Percentiles rank a stretch among this genome's conserved stretches.
phyloP scores from a whole-genome alignment of 495 filamentous ascomycete species.

The Xylaria intraflava region DNA sequence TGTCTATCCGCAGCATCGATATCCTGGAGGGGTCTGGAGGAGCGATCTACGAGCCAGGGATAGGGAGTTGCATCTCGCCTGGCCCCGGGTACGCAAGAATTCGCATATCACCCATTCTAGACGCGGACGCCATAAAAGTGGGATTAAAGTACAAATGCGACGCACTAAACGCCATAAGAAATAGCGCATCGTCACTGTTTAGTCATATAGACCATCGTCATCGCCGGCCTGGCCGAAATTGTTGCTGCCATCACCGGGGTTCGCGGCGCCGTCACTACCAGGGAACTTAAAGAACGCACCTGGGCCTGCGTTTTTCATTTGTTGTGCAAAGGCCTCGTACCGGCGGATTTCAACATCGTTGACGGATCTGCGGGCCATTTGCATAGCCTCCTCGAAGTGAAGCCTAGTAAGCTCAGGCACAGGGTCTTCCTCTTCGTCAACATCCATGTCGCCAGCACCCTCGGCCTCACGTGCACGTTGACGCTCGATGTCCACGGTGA shows the following conservation, averaged over 20 bases:
- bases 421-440: conserved; percentile 83
- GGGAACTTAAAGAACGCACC: conserved; percentile 98
- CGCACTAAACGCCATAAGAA: not conserved
- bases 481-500: conserved; percentile 79
- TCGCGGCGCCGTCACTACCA: conserved; percentile 44
- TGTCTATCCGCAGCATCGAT: conserved; percentile 5
- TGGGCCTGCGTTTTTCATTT: conserved; percentile 94
- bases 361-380: conserved; percentile 83
- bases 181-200: conserved; percentile 14
- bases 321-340: conserved; percentile 97
- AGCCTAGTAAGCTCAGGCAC: conserved; percentile 94
- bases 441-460: conserved; percentile 73
- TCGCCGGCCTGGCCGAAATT: conserved; percentile 74
- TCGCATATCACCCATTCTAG: conserved; percentile 12
- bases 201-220: conserved; percentile 79
- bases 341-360: conserved; percentile 93
- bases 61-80: not conserved
- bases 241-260: conserved; percentile 34
- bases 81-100: not conserved
- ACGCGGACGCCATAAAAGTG: conserved; percentile 9
- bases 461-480: conserved; percentile 80
- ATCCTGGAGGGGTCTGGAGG: not conserved
- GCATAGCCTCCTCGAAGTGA: conserved; percentile 99
- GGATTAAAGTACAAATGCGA: conserved; percentile 20
- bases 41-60: not conserved